phyloP scores from a whole-genome alignment of 805 yeast genomes.

The Cyberlindnera maclurae region DNA sequence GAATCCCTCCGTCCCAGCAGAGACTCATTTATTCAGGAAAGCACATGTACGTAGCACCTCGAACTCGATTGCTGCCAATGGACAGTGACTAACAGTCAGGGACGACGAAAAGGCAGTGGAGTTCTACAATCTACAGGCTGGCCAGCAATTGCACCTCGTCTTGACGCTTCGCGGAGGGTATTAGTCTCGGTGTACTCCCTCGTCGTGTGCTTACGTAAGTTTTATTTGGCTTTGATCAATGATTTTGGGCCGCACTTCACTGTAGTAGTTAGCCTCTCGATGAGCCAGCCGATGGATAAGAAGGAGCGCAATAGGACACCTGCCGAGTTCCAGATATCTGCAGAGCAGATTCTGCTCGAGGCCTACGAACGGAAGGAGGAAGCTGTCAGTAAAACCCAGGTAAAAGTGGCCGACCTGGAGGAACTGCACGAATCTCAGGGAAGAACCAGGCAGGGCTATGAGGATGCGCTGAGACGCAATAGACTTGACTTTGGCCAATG shows the following conservation, averaged over 20 bases:
- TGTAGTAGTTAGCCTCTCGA: too few species aligned
- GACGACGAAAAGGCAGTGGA: slow-evolving; percentile 73
- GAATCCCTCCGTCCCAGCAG: slow-evolving; percentile 95
- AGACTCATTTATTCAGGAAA: slow-evolving; percentile 85
- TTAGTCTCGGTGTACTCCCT: slow-evolving; percentile 4
- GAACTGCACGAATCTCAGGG: slow-evolving; percentile 73
- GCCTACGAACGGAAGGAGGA: slow-evolving; percentile 45
- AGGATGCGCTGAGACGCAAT: slow-evolving; percentile 80
- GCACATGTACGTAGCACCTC: slow-evolving; percentile 56
- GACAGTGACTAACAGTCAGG: slow-evolving; percentile 23
- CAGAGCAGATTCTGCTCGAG: slow-evolving; percentile 56
- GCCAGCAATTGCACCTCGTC: slow-evolving; percentile 84
- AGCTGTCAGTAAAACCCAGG: slow-evolving; percentile 33
- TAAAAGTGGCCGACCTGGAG: slow-evolving; percentile 63
- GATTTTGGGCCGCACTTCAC: too few species aligned
- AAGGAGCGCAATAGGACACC: slow-evolving; percentile 33
- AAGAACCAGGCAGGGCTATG: slow-evolving; percentile 74
- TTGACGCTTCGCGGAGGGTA: slow-evolving; percentile 87
- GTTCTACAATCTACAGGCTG: slow-evolving; percentile 72
- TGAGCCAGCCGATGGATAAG: too few species aligned
- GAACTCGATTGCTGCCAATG: background rate
- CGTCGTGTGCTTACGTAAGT: too few species aligned
- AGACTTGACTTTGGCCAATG: slow-evolving; percentile 80
- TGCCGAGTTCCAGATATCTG: slow-evolving; percentile 42
- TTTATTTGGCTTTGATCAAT: too few species aligned